Conservation (phyloP, 495 filamentous ascomycete genomes). For the Neurospora tetraspora region DNA sequence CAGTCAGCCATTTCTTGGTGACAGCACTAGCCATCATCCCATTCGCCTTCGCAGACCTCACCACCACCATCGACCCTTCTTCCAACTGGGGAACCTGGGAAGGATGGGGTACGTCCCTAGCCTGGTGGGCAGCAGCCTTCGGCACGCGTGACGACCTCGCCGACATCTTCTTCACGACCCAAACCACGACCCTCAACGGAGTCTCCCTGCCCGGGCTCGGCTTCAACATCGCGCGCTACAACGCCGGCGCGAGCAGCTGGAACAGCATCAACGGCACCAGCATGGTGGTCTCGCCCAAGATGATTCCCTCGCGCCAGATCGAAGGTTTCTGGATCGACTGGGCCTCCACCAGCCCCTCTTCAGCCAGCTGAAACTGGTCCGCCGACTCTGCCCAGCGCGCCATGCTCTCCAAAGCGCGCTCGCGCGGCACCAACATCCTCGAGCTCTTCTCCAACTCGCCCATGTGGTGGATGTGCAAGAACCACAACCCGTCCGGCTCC, state of each 20-base stretch:
- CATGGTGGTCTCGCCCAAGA: constrained; percentile 27
- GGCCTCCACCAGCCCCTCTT: constrained; percentile 14
- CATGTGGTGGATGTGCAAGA: constrained; percentile 32
- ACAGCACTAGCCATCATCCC: neutral
- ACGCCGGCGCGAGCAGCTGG: constrained; percentile 25
- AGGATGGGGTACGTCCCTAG: constrained; percentile 31
- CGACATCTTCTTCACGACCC: constrained; percentile 24
- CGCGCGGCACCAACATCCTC: constrained; percentile 22
- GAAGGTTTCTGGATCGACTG: constrained; percentile 30
- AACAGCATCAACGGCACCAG: constrained; percentile 22
- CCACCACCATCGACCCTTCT: constrained; percentile 20
- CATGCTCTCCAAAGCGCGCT: constrained; percentile 26
- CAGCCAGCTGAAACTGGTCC: constrained; percentile 24
- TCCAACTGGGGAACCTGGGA: constrained; percentile 31
- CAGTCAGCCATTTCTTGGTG: neutral
- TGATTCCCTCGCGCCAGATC: constrained; percentile 24
- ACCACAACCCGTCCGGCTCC: constrained; percentile 29
- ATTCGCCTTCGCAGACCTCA: constrained; percentile 13
- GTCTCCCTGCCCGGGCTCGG: constrained; percentile 24
- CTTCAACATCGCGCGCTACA: constrained; percentile 32
- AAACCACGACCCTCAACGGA: constrained; percentile 11
- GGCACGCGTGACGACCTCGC: constrained; percentile 26
- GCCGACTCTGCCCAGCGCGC: constrained; percentile 21
- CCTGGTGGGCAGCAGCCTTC: constrained; percentile 31
- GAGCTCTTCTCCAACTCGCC: constrained; percentile 34